Percentiles rank a stretch among this genome's conserved stretches.
Conservation (phyloP, 495 filamentous ascomycete genomes). For the Talaromyces trachyspermus region DNA sequence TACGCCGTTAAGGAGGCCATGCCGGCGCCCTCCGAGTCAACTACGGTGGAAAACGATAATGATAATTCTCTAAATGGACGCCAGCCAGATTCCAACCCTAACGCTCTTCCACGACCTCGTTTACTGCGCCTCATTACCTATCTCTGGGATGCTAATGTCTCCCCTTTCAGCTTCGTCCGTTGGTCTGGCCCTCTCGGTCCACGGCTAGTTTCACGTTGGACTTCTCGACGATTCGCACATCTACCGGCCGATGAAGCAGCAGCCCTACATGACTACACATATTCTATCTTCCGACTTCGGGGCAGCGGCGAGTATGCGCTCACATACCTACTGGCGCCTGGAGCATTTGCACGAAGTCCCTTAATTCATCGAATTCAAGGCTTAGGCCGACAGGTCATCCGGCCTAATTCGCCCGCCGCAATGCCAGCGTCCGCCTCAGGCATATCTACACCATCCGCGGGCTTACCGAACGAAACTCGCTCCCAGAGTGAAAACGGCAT, state of each 20-base stretch:
- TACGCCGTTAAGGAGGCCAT: slow-evolving; percentile 78
- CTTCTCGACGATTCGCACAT: slow-evolving; percentile 82
- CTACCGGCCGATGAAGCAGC: slow-evolving; percentile 74
- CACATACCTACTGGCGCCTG: slow-evolving; percentile 85
- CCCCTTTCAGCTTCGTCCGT: slow-evolving; percentile 84
- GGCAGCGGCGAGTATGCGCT: slow-evolving; percentile 95
- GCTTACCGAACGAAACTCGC: slow-evolving; percentile 12
- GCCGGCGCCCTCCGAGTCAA: slow-evolving; percentile 65
- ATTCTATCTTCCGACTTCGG: slow-evolving; percentile 84
- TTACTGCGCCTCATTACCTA: slow-evolving; percentile 79
- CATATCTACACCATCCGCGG: slow-evolving; percentile 6
- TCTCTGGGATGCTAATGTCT: slow-evolving; percentile 96
- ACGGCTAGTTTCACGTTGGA: slow-evolving; percentile 90
- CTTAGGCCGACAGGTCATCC: slow-evolving; percentile 63
- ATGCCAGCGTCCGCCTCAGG: slow-evolving; percentile 4
- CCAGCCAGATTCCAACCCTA: slow-evolving; percentile 28
- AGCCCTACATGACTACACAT: slow-evolving; percentile 84
- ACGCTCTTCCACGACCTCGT: slow-evolving; percentile 49
- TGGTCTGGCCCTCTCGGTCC: slow-evolving; percentile 89
- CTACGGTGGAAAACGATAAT: slow-evolving; percentile 46
- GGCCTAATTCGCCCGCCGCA: slow-evolving; percentile 16
- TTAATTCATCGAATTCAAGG: slow-evolving; percentile 79
- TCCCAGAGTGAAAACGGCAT: slow-evolving; percentile 60
- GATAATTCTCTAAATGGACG: slow-evolving; percentile 51
- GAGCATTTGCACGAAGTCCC: slow-evolving; percentile 83